Percentiles rank a stretch among this genome's conserved stretches.
Evolutionary conservation across 1,284 basidiomycete species (phyloP).

Genomic region (Tilletiaria anomala): DNA sequence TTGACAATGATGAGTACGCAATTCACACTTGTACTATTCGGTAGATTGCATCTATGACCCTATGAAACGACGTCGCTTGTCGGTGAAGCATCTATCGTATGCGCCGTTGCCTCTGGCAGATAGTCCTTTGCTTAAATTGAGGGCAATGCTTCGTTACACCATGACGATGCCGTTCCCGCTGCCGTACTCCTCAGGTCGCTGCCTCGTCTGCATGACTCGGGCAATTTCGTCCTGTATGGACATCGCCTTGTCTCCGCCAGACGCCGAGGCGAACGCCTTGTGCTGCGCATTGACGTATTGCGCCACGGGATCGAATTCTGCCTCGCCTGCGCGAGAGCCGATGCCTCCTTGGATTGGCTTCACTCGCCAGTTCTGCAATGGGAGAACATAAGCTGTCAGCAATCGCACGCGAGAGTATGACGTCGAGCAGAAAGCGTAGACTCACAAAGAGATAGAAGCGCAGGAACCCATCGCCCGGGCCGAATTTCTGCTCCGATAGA

Average conservation of each 20-base stretch:
- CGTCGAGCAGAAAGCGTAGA: neutral
- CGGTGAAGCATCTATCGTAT: no score
- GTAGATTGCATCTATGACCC: no score
- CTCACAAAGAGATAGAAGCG: conserved; percentile 64
- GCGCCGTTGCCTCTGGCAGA: no score
- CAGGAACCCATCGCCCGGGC: conserved; percentile 71
- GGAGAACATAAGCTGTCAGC: neutral
- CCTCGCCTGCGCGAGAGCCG: conserved; percentile 24
- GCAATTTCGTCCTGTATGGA: neutral
- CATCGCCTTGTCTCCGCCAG: neutral
- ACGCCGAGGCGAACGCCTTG: neutral
- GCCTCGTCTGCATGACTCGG: neutral
- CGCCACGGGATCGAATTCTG: conserved; percentile 27
- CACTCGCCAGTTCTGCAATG: conserved; percentile 25
- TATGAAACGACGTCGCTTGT: no score
- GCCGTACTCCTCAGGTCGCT: conserved; percentile 7
- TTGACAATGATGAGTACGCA: no score
- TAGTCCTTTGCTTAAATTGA: no score
- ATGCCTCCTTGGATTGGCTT: conserved; percentile 31
- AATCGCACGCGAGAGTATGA: neutral
- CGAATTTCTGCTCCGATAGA: conserved; percentile 67
- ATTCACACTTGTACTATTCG: no score
- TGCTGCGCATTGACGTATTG: conserved; percentile 5
- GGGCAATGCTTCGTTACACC: no score
- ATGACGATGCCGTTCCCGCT: conserved; percentile 34